Evolutionary conservation across 2,329 filamentous ascomycete species (phyloP).

Genomic region (Neofusicoccum sp.): DNA sequence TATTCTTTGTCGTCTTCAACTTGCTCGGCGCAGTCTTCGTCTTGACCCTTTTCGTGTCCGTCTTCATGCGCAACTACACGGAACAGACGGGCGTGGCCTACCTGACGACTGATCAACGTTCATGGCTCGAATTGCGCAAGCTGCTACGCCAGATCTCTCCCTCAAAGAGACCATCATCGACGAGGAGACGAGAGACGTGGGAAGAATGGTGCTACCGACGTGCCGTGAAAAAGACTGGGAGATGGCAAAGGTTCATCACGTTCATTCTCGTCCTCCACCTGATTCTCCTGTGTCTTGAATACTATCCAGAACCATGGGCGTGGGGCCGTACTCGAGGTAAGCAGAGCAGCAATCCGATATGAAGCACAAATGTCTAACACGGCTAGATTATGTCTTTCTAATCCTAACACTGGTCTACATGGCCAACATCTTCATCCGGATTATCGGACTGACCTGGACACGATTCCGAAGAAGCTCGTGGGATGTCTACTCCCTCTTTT

Average conservation of each 20-base stretch:
- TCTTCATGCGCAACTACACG: constrained; percentile 99
- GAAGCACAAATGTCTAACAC: constrained; percentile 35
- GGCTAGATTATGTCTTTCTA: constrained; percentile 77
- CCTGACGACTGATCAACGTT: constrained; percentile 90
- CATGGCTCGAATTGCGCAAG: constrained; percentile 94
- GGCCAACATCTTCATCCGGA: constrained; percentile 76
- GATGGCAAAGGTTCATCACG: constrained; percentile 85
- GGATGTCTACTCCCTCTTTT: constrained; percentile 84
- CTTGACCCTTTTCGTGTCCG: constrained; percentile 93
- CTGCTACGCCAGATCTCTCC: constrained; percentile 88
- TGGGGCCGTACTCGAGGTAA: constrained; percentile 71
- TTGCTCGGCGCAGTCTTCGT: constrained; percentile 94
- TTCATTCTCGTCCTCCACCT: constrained; percentile 77
- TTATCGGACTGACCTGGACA: constrained; percentile 86
- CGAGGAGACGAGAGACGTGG: constrained; percentile 69
- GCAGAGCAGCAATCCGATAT: constrained; percentile 35
- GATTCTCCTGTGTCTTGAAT: constrained; percentile 79
- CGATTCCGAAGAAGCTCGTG: constrained; percentile 90
- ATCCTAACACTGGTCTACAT: constrained; percentile 78
- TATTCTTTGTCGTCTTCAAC: constrained; percentile 97
- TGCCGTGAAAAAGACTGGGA: constrained; percentile 89
- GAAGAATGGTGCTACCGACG: constrained; percentile 93
- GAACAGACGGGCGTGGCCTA: constrained; percentile 97
- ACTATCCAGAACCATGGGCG: constrained; percentile 67
- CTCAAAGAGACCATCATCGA: constrained; percentile 84